Base-by-base conservation (phyloP, 306 rosid species). In the Notholithocarpus densiflorus region DNA sequence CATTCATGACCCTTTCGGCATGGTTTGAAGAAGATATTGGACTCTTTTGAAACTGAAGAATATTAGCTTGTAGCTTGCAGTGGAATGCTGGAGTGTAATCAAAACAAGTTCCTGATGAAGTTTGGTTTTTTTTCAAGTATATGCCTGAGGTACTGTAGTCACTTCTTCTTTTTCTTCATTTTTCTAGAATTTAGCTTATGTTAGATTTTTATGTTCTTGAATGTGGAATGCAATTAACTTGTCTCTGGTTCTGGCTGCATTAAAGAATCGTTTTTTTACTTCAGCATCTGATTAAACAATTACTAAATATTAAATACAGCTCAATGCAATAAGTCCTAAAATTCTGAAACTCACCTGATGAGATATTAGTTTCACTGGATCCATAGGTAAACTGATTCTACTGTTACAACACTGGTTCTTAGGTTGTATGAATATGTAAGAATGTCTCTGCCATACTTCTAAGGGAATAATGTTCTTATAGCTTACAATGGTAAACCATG, bases 31-130 rank as follows among this genome's bases (percentile, higher is more conserved):
- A 92, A 85, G 77, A 88, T 84, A 80, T 60, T 94, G 72, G 94
- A 91, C 77, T 65, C 78, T 89, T 64, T 75, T 89, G 84, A 85
- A 84, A 84, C 83, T 83, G 84, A 85, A 78, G 77, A 82, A 82
- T 40, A 54, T 82, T 37, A 11, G 76, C 77, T 75, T 89, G 86
- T 78, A 87, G 97, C 88, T 86, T 94, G 90, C 43, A 87, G 93
- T 85, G 97, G 91, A 75, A 89, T 94, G 97, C 81, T 91, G 87
- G 95, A 89, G 52, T 91, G 92, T 76, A 94, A 85, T 82, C 84
- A 86, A 79, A 94, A 89, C 89, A 94, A 89, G 87, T 91, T 94
- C 82, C 75, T 56, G 68, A 56, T 81, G 85, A 94, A 88, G 86
- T 89, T 89, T 76, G 89, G 90, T 78, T 91, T 89, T 84, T 84